A percentile compares a stretch with the other conserved stretches of the same genome.
Conservation (phyloP, 2,329 filamentous ascomycete species). For the Dothistroma pini region DNA sequence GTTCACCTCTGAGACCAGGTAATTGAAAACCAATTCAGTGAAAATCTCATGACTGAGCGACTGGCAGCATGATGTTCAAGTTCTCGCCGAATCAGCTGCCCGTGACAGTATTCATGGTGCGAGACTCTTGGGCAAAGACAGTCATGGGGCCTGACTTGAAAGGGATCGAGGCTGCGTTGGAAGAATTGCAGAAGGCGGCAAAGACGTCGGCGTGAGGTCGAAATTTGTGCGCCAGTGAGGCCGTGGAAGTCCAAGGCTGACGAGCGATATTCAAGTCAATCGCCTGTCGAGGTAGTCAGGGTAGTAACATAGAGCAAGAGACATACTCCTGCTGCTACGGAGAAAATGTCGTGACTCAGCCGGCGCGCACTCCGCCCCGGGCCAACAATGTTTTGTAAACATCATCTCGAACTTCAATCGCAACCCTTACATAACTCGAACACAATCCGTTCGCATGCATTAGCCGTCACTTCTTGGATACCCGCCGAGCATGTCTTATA, state of each 20-base stretch:
- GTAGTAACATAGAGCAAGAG: background rate
- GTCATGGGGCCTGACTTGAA: constrained; percentile 18
- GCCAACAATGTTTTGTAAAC: background rate
- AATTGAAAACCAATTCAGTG: background rate
- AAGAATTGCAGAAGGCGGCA: constrained; percentile 8
- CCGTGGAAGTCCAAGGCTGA: background rate
- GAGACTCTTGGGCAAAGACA: constrained; percentile 20
- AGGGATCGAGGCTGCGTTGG: constrained; percentile 12
- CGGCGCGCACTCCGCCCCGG: background rate
- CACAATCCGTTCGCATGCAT: background rate
- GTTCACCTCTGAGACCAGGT: constrained; percentile 12
- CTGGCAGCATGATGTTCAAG: constrained; percentile 19
- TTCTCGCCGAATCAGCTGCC: constrained; percentile 26
- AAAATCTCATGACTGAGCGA: background rate
- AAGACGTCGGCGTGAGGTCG: background rate
- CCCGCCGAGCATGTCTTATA: constrained; percentile 5
- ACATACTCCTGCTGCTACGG: background rate
- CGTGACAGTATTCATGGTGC: constrained; percentile 19
- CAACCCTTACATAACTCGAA: background rate
- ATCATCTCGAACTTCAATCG: background rate
- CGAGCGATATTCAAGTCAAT: background rate
- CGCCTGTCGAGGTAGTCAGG: background rate
- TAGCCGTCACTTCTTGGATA: background rate
- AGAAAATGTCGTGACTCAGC: background rate
- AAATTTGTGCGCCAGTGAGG: background rate